Conservation (phyloP, 139 green algal genomes). For the Chlamydomonas schloesseri region DNA sequence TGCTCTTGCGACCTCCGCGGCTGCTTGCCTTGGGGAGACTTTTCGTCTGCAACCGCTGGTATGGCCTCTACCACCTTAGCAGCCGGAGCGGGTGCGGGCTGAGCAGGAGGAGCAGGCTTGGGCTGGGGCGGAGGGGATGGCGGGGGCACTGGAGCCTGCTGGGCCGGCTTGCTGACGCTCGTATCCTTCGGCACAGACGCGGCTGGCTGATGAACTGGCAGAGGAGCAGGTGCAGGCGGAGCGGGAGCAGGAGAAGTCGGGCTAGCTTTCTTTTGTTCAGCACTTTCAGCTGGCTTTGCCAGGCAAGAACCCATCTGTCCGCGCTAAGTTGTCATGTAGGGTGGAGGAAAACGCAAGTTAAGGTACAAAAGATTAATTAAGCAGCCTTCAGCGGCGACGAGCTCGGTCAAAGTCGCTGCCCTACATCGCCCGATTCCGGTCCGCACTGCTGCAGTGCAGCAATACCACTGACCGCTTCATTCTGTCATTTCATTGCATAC, state of each 20-base stretch:
- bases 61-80: constrained; percentile 13
- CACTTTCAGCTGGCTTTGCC: background rate
- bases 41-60: constrained; percentile 31
- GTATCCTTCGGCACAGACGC: no score
- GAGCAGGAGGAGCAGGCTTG: constrained; percentile 5
- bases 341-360: background rate
- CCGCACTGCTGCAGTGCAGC: no score
- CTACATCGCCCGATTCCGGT: no score
- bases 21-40: background rate
- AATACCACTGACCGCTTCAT: no score
- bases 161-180: no score
- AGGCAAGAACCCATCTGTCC: background rate
- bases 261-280: background rate
- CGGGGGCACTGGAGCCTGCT: no score
- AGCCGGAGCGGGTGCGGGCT: background rate
- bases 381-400: no score
- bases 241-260: background rate
- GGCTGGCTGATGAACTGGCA: no score
- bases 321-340: background rate
- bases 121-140: background rate
- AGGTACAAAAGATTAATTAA: no score
- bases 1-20: background rate
- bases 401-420: no score
- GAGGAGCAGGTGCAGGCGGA: background rate
- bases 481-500: no score